Conservation (phyloP, 495 filamentous ascomycete genomes). For the Penicillium canariense region DNA sequence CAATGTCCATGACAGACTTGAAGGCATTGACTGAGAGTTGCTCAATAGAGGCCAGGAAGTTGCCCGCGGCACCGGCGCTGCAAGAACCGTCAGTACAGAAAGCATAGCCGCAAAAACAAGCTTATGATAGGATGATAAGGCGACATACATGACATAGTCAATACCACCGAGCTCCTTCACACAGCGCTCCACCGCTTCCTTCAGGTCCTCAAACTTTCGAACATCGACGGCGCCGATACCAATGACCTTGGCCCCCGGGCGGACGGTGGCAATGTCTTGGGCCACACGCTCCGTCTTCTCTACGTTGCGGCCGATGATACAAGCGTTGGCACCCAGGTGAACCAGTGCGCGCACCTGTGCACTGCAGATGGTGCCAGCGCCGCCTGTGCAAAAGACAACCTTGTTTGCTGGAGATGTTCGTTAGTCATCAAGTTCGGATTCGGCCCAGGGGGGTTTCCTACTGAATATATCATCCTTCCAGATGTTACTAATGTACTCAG, state of each 20-base stretch:
- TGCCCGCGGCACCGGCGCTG: conserved; percentile 92
- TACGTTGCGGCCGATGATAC: conserved; percentile 88
- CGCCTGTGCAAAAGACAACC: conserved; percentile 94
- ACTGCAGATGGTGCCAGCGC: conserved; percentile 89
- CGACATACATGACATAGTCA: conserved; percentile 85
- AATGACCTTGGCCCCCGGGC: conserved; percentile 75
- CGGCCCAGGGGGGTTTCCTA: conserved; percentile 25
- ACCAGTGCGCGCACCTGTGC: conserved; percentile 90
- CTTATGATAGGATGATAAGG: neutral
- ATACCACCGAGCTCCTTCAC: conserved; percentile 78
- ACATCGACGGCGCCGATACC: conserved; percentile 87
- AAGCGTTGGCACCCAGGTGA: conserved; percentile 87
- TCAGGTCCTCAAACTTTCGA: conserved; percentile 63
- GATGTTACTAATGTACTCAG: conserved; percentile 71
- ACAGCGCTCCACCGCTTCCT: conserved; percentile 72
- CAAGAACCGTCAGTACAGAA: neutral
- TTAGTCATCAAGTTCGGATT: neutral
- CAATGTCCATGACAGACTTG: conserved; percentile 94
- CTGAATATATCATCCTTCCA: conserved; percentile 88
- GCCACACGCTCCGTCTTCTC: conserved; percentile 82
- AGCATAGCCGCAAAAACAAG: neutral
- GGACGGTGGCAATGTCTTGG: conserved; percentile 72
- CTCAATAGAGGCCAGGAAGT: conserved; percentile 87
- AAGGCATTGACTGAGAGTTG: conserved; percentile 84
- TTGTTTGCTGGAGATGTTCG: conserved; percentile 60